Evolutionary conservation across 306 rosid genomes (phyloP).

Genomic region (Cyclanthera cordifolia): DNA sequence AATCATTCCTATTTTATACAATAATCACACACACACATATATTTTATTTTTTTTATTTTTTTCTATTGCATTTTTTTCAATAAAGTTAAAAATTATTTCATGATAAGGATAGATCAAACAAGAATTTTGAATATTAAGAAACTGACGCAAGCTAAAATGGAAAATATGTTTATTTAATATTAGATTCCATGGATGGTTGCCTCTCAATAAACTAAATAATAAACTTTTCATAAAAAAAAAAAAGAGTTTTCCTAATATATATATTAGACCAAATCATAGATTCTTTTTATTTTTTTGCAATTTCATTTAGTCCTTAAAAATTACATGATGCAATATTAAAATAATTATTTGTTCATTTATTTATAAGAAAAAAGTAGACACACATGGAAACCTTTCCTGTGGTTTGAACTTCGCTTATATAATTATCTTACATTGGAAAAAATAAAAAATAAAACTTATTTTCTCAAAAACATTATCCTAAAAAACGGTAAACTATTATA

Average conservation of each 20-base stretch:
- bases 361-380: neutral
- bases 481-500: too few species aligned
- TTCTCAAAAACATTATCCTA: too few species aligned
- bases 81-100: neutral
- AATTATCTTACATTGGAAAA: too few species aligned
- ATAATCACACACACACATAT: too few species aligned
- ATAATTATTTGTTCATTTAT: too few species aligned
- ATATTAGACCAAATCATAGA: neutral
- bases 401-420: too few species aligned
- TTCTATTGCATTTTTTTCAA: neutral
- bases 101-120: neutral
- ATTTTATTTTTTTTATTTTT: too few species aligned
- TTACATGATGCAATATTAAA: neutral
- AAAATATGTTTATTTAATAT: neutral
- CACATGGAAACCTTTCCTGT: too few species aligned
- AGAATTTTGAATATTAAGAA: neutral
- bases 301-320: neutral
- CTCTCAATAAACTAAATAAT: neutral
- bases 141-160: conserved; percentile 1
- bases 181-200: neutral
- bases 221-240: too few species aligned
- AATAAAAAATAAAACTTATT: too few species aligned
- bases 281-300: neutral
- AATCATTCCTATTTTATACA: neutral
- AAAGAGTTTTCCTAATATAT: neutral